These are phyloP conservation scores for Gnomoniopsis smithogilvyi DNA, from an alignment of 2,329 filamentous ascomycete species.

Conservation along the genomic window DNA sequence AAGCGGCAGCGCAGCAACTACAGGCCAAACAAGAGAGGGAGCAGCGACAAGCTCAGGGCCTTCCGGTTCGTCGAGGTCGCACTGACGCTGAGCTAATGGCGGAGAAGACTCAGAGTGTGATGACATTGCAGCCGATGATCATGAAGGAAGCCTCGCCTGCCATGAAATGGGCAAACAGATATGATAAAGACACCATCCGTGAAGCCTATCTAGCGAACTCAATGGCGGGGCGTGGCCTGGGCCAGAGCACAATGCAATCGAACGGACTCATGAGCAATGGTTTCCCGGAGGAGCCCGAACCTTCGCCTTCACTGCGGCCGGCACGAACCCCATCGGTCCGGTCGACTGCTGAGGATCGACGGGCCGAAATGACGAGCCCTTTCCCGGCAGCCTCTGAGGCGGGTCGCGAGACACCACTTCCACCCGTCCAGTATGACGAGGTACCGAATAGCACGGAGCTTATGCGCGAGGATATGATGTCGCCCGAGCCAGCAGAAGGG, in stretches of 20 bases:
- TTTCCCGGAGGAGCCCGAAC: conserved; percentile 34
- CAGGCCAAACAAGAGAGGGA: conserved; percentile 68
- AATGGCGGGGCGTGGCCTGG: conserved; percentile 65
- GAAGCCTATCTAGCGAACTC: conserved; percentile 79
- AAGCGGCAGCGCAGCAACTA: conserved; percentile 82
- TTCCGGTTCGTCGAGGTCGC: conserved; percentile 43
- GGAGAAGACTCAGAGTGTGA: conserved; percentile 81
- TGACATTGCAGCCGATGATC: conserved; percentile 83
- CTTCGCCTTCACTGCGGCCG: conserved; percentile 30
- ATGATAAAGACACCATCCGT: conserved; percentile 84
- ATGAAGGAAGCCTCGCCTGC: conserved; percentile 85
- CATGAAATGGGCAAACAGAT: conserved; percentile 95
- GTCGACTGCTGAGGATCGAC: conserved; percentile 20
- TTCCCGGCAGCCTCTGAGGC: conserved; percentile 15
- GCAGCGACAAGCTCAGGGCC: conserved; percentile 31
- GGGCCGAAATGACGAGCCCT: conserved; percentile 5
- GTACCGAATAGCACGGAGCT: conserved; percentile 29
- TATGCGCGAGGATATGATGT: conserved; percentile 34
- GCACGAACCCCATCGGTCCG: conserved; percentile 28
- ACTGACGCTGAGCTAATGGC: conserved; percentile 55
- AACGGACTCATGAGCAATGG: conserved; percentile 31
- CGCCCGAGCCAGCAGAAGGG: conserved; percentile 33
- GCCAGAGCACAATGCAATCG: conserved; percentile 25
- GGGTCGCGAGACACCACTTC: conserved; percentile 36
- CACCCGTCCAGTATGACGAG: conserved; percentile 35